Percentiles rank a stretch among this genome's conserved stretches.
These are phyloP conservation scores for Thielaviopsis punctulata DNA, from an alignment of 2,329 filamentous ascomycete species.

Conservation along the genomic window DNA sequence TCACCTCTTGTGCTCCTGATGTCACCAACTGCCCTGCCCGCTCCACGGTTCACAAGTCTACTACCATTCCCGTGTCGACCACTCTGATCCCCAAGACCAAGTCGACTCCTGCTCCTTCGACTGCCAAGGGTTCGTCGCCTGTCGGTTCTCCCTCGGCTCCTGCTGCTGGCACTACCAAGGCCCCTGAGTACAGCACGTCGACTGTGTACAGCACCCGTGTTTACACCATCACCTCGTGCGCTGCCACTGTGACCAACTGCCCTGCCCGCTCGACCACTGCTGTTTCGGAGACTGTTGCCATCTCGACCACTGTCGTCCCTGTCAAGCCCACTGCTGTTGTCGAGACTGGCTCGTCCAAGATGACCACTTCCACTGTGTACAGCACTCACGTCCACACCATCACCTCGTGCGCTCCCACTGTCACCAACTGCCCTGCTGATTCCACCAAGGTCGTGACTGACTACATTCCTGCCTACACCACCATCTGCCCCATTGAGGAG, in stretches of 20 bases:
- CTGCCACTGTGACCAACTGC: too few species aligned
- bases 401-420: constrained; percentile 41
- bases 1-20: constrained; percentile 9
- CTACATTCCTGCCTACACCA: too few species aligned
- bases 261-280: not conserved
- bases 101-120: not conserved
- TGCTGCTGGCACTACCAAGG: not conserved
- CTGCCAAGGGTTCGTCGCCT: too few species aligned
- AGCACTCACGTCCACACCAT: constrained; percentile 41
- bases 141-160: not conserved
- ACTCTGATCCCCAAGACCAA: constrained; percentile 28
- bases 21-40: constrained; percentile 5
- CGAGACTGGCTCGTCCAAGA: too few species aligned
- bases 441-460: not conserved
- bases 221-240: not conserved
- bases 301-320: too few species aligned
- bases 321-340: too few species aligned
- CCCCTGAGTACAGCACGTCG: not conserved
- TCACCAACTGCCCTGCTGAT: constrained; percentile 42
- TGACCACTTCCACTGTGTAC: constrained; percentile 31
- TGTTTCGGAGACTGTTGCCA: too few species aligned
- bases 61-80: constrained; percentile 24
- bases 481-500: too few species aligned
- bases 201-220: too few species aligned
- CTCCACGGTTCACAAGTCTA: not conserved